Conservation (phyloP, 441 rosid genomes). For the Flueggea neowawraea region DNA sequence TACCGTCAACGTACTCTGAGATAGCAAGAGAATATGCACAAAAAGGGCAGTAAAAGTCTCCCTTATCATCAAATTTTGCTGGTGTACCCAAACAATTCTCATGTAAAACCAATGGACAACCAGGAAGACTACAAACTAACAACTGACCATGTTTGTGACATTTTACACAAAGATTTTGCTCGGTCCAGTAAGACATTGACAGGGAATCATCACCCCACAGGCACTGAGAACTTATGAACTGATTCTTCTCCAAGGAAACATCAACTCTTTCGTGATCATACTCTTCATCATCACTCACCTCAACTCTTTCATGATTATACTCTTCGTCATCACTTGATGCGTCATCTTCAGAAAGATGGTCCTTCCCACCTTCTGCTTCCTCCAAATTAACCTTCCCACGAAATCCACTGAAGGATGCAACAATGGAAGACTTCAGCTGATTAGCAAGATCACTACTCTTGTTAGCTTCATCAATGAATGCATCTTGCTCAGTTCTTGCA, state of each 20-base stretch:
- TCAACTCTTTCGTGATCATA: slow-evolving; percentile 21
- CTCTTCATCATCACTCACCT: slow-evolving; percentile 7
- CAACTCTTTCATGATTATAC: too few relatives aligned
- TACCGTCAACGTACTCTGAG: slow-evolving; percentile 40
- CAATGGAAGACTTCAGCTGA: slow-evolving; percentile 8
- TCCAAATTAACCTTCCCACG: slow-evolving; percentile 4
- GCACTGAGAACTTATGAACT: slow-evolving; percentile 33
- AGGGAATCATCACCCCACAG: slow-evolving; percentile 17
- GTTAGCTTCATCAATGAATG: slow-evolving; percentile 9
- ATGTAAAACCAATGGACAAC: slow-evolving; percentile 49
- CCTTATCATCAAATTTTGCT: slow-evolving; percentile 31
- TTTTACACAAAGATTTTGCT: slow-evolving; percentile 44
- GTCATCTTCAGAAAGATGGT: slow-evolving; percentile 25
- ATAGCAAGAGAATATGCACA: slow-evolving; percentile 48
- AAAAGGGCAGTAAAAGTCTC: slow-evolving; percentile 51
- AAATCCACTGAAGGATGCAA: slow-evolving; percentile 10
- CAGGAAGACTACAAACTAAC: slow-evolving; percentile 36
- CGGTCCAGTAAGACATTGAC: slow-evolving; percentile 23
- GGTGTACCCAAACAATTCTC: slow-evolving; percentile 43
- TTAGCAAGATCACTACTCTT: slow-evolving; percentile 7
- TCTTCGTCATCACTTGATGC: slow-evolving; percentile 18
- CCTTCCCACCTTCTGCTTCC: slow-evolving; percentile 7
- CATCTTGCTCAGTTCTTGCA: not conserved
- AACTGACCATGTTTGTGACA: slow-evolving; percentile 45
- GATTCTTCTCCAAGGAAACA: slow-evolving; percentile 29